Evolutionary conservation across 1,284 basidiomycete species (phyloP), one percentile per base, ranked within the genome.

Genomic region (Ustilago bromivora): DNA sequence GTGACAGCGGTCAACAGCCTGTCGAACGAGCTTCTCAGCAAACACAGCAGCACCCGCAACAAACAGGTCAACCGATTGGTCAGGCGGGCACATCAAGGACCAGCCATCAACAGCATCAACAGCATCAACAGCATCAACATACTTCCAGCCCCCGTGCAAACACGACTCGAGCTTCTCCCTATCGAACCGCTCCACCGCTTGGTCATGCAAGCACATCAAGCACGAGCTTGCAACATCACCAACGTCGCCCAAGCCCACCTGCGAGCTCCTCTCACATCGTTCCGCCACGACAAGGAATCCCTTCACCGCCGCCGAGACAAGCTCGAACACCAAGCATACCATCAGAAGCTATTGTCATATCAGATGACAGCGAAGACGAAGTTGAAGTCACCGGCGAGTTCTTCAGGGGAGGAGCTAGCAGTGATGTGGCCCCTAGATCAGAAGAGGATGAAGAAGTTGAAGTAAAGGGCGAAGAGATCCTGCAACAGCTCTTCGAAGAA

Each of bases 331-430:
- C 55, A 3, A 53, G 28, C 40, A 13, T 55, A 0, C 53, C 63
- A 7, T 51, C 67, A 15, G 73, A 76, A 15, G 59, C 71, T 23
- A 76, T 76, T 19, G 55, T 65, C 23, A n/a, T 76, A 11, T 76
- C 73, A 0, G 71, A 69, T 1, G 73, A 76, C 38, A 60, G 56
- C 54, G 68, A 70, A 23, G 43, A 67, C 5, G 52, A 61, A 3
- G 40, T 53, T 10, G 61, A 66, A n/a, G n/a, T 49, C 34, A n/a
- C n/a, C 38, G 36, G 38, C 57, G 60, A 47, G 3, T 23, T 9
- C 17, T 34, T 38, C 49, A 40, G 53, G 19, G 17, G 47, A 34
- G 47, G 43, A 6, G 15, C 32, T 10, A 53, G 52, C 32, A 52
- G 51, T 32, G 57, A 52, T 19, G 17, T 11, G 9, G 17, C 41